phyloP scores from a whole-genome alignment of 768 basidiomycete species.

The Suillus clintonianus region DNA sequence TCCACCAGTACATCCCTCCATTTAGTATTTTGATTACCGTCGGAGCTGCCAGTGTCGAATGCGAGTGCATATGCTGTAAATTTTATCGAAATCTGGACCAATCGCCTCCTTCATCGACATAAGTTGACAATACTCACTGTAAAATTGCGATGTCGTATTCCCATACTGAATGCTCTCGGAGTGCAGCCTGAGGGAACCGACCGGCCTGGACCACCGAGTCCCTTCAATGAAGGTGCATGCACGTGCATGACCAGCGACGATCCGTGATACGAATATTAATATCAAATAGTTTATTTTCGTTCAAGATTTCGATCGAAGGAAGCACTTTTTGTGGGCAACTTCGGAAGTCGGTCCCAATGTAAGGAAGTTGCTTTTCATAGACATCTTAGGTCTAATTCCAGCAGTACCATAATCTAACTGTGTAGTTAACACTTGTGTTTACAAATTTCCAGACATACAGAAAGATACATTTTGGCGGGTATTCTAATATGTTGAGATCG shows the following conservation, averaged over 20 bases:
- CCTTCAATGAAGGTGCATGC: not conserved
- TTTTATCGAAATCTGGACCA: not conserved
- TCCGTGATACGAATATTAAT: not conserved
- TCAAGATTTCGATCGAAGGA: not conserved
- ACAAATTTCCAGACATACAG: slow-evolving; percentile 2
- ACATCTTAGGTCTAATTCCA: not conserved
- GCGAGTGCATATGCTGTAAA: not conserved
- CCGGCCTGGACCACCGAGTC: not conserved
- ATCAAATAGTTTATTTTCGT: not conserved
- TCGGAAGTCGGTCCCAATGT: not conserved
- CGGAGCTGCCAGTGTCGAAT: too few species aligned
- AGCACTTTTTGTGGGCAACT: not conserved
- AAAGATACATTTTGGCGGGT: slow-evolving; percentile 16
- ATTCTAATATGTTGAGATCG: slow-evolving; percentile 6
- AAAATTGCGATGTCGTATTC: not conserved
- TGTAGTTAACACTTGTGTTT: not conserved
- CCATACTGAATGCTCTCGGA: not conserved
- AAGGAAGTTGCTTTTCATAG: not conserved
- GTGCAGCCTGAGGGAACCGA: not conserved
- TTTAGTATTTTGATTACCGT: too few species aligned
- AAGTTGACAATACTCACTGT: not conserved
- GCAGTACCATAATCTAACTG: not conserved
- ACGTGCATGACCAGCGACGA: not conserved
- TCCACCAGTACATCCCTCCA: too few species aligned
- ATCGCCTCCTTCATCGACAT: not conserved